Percentiles rank a stretch among this genome's conserved stretches.
phyloP scores from a whole-genome alignment of 108 stramenopile species.

The Seminavis robusta region DNA sequence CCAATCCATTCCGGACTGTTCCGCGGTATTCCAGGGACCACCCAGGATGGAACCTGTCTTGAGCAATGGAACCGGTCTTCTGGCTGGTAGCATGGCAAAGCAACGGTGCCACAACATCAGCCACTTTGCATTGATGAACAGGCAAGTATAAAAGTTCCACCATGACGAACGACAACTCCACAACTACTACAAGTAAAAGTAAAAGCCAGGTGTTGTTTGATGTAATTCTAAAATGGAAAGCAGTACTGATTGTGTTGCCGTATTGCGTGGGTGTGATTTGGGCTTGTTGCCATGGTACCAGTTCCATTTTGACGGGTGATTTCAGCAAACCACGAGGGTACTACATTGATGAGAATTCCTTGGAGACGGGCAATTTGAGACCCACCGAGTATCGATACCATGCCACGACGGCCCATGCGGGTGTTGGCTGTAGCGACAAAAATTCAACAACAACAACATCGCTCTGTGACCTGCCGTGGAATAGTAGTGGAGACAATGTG shows the following conservation, averaged over 20 bases:
- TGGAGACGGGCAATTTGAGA: slow-evolving; percentile 35
- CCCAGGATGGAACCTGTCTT: too few species aligned
- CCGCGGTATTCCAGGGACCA: too few species aligned
- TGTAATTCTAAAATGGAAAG: too few species aligned
- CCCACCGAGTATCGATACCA: background rate
- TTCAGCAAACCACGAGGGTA: slow-evolving; percentile 70
- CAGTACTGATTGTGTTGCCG: slow-evolving; percentile 44
- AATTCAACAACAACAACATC: slow-evolving; percentile 7
- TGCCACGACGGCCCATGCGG: background rate
- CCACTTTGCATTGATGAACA: too few species aligned
- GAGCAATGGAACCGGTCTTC: too few species aligned
- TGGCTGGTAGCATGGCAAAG: too few species aligned
- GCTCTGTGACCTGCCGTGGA: slow-evolving; percentile 7
- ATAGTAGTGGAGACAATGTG: slow-evolving; percentile 11
- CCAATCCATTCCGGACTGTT: too few species aligned
- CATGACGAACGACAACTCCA: too few species aligned
- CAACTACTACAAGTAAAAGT: too few species aligned
- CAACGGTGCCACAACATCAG: too few species aligned
- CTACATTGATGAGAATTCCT: slow-evolving; percentile 80
- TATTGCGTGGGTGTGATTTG: slow-evolving; percentile 74
- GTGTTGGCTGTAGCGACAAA: background rate
- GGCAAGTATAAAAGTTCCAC: too few species aligned
- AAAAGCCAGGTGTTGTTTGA: too few species aligned
- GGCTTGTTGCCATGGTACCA: slow-evolving; percentile 61
- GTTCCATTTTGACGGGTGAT: slow-evolving; percentile 75